Percentiles rank a stretch among this genome's conserved stretches.
Conservation (phyloP, 345 rosid species). For the Raphanus raphanistrum region DNA sequence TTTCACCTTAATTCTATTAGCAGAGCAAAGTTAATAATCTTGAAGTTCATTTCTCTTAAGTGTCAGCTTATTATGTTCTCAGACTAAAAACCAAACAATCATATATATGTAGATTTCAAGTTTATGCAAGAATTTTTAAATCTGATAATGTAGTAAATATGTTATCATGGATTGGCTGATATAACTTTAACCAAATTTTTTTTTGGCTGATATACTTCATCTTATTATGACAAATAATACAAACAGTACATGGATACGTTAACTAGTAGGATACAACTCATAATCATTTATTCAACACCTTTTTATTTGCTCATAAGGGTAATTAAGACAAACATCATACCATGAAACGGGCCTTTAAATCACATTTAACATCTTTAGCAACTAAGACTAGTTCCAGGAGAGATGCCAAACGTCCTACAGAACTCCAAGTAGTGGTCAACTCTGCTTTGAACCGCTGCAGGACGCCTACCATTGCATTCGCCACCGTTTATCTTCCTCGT, state of each 20-base stretch:
- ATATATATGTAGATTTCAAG: not conserved
- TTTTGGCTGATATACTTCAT: not conserved
- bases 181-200: not conserved
- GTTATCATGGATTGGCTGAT: conserved; percentile 3
- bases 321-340: conserved; percentile 7
- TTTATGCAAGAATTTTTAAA: not conserved
- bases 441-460: conserved; percentile 43
- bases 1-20: not conserved
- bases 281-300: conserved; percentile 22
- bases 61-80: not conserved
- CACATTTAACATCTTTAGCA: conserved; percentile 34
- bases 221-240: conserved; percentile 9
- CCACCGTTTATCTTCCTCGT: conserved; percentile 52
- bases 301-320: conserved; percentile 13
- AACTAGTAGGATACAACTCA: conserved; percentile 16
- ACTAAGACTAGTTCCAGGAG: conserved; percentile 40
- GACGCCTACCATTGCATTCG: conserved; percentile 48
- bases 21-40: not conserved
- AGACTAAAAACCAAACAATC: not conserved
- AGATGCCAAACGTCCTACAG: conserved; percentile 41
- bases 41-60: no score
- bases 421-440: conserved; percentile 39
- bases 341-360: not conserved
- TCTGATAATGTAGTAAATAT: not conserved
- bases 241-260: conserved; percentile 17